phyloP scores from a whole-genome alignment of 345 rosid species.

The Eucalyptus erythrocorys region DNA sequence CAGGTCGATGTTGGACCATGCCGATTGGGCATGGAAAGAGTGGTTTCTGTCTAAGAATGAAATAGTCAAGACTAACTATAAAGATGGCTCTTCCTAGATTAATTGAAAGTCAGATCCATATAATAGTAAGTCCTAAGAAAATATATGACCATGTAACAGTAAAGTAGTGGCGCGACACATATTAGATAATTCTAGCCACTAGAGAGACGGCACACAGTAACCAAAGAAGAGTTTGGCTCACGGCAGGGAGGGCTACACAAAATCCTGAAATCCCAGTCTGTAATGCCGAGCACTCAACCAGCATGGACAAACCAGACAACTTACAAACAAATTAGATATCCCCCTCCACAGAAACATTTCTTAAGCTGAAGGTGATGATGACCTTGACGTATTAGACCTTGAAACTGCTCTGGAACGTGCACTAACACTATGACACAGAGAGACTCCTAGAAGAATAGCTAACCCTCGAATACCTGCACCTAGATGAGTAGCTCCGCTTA shows the following conservation, averaged over 20 bases:
- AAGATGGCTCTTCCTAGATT: neutral
- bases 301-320: neutral
- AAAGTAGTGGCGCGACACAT: neutral
- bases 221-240: neutral
- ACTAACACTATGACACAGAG: constrained; percentile 11
- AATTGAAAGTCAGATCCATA: neutral
- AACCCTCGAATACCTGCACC: neutral
- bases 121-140: neutral
- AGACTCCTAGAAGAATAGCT: neutral
- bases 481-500: constrained; percentile 13
- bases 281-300: neutral
- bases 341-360: neutral
- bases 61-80: neutral
- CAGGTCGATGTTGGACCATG: neutral
- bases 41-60: neutral
- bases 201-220: neutral
- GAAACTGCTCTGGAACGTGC: constrained; percentile 43
- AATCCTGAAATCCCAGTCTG: neutral
- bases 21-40: neutral
- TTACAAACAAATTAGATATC: neutral
- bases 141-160: neutral
- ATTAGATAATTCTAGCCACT: neutral
- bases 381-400: constrained; percentile 39
- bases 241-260: neutral
- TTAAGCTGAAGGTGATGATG: constrained; percentile 15